These are phyloP conservation scores for Talaromyces rugulosus DNA, from an alignment of 2,329 filamentous ascomycete species.

Conservation along the genomic window DNA sequence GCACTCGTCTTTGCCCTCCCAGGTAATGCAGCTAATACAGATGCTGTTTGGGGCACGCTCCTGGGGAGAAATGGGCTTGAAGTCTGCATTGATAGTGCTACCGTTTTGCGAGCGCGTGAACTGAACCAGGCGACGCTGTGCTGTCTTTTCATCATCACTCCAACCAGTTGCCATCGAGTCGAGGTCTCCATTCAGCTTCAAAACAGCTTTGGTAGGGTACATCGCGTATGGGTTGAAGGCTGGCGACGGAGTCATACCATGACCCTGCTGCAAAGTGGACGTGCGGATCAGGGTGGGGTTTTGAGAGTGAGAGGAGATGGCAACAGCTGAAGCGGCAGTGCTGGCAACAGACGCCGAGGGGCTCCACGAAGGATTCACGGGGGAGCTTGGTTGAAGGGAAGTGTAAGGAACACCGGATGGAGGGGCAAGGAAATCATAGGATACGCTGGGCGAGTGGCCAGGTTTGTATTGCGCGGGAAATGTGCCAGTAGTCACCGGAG, in stretches of 20 bases:
- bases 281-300: conserved; percentile 64
- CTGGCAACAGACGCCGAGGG: conserved; percentile 44
- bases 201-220: conserved; percentile 76
- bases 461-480: conserved; percentile 35
- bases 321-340: conserved; percentile 32
- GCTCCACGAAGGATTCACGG: conserved; percentile 45
- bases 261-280: conserved; percentile 59
- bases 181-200: conserved; percentile 83
- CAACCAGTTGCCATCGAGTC: conserved; percentile 79
- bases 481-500: conserved; percentile 39
- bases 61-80: conserved; percentile 72
- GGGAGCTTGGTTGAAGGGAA: conserved; percentile 46
- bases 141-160: conserved; percentile 74
- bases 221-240: conserved; percentile 74
- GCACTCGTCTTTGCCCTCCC: conserved; percentile 85
- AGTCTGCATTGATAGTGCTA: conserved; percentile 74
- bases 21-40: conserved; percentile 96
- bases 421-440: conserved; percentile 38
- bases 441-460: conserved; percentile 37
- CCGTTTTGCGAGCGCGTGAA: conserved; percentile 81
- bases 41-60: conserved; percentile 80
- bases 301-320: conserved; percentile 40
- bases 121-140: conserved; percentile 77
- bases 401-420: conserved; percentile 39
- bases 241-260: conserved; percentile 43